Evolutionary conservation across 2,329 filamentous ascomycete species (phyloP).

Genomic region (Colletotrichum acutatum): DNA sequence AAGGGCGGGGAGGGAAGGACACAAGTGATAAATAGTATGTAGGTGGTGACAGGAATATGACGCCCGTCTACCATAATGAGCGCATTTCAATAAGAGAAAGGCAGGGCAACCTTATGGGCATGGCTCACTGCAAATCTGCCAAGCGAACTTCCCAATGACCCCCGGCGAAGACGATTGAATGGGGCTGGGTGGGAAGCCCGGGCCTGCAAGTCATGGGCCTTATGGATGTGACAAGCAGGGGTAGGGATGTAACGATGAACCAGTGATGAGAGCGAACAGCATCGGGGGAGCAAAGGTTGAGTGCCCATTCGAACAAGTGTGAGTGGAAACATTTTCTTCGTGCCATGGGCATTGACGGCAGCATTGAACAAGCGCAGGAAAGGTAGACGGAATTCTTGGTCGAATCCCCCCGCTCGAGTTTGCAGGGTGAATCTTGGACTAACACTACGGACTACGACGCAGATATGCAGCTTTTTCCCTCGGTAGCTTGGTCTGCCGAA

Average conservation of each 20-base stretch:
- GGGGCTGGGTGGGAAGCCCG: constrained; percentile 14
- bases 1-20: neutral
- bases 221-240: constrained; percentile 21
- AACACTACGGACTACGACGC: neutral
- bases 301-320: neutral
- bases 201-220: constrained; percentile 21
- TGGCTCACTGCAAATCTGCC: neutral
- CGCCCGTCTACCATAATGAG: neutral
- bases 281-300: neutral
- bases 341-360: neutral
- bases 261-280: constrained; percentile 3
- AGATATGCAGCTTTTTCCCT: neutral
- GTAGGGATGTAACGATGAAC: constrained; percentile 11
- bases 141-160: neutral
- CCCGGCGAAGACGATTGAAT: constrained; percentile 8
- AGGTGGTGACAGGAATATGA: constrained; percentile 13
- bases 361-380: neutral
- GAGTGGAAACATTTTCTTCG: constrained; percentile 10
- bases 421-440: constrained; percentile 28
- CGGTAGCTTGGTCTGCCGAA: neutral
- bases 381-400: constrained; percentile 9
- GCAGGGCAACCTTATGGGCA: neutral
- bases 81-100: neutral
- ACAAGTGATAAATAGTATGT: constrained; percentile 9
- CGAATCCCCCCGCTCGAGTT: constrained; percentile 7